phyloP scores from a whole-genome alignment of 352 stramenopile species.

The Phytophthora sp. region DNA sequence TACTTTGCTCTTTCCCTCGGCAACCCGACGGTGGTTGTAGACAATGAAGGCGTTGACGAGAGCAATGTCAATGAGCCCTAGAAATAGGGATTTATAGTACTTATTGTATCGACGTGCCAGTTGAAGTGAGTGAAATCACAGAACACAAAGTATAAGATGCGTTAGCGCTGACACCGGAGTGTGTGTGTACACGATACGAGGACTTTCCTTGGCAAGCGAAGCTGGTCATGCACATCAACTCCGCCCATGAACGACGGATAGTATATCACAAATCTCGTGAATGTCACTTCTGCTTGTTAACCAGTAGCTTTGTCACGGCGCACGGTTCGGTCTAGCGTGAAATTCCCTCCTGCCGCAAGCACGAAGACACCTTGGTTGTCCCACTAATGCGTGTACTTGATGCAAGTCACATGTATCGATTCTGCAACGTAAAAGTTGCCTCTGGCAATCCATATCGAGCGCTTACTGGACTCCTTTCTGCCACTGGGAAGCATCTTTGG shows the following conservation, averaged over 20 bases:
- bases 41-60: slow-evolving; percentile 1
- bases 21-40: background rate
- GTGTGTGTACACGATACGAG: background rate
- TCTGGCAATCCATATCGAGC: no score
- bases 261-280: background rate
- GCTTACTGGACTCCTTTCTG: no score
- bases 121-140: background rate
- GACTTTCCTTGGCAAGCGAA: background rate
- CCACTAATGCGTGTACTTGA: background rate
- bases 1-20: background rate
- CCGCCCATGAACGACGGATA: slow-evolving; percentile 1
- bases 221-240: slow-evolving; percentile 4
- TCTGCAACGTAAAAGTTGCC: no score
- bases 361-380: background rate
- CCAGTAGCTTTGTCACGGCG: background rate
- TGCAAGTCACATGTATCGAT: background rate
- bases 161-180: no score
- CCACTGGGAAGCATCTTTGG: no score
- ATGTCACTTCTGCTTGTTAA: background rate
- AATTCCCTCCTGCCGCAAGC: background rate
- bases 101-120: background rate
- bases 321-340: background rate
- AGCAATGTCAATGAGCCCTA: background rate
- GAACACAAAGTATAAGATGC: no score
- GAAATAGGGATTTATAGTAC: background rate